Evolutionary conservation across 805 yeast genomes (phyloP), one percentile per base, ranked within the genome.

Genomic region (Wickerhamiella sorbophila): DNA sequence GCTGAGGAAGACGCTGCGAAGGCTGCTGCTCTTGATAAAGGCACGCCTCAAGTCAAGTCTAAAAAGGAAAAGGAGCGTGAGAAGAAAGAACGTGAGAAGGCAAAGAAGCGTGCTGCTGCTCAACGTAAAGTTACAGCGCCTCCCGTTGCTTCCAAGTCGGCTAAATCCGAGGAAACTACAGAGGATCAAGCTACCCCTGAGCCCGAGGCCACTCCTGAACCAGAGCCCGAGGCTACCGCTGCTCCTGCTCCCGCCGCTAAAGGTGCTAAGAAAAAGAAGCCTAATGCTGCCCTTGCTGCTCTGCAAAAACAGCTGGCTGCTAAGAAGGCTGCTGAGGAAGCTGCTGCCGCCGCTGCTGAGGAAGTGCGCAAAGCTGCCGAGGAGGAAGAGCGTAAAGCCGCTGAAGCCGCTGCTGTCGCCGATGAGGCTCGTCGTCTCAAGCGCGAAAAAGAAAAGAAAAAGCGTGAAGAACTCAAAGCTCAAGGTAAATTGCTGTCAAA

Each of bases 31-130:
- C 64, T 66, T 46, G 59, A 61, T 40, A 24, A 24, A 24, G 63
- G 58, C 26, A 85, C 74, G 24, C 85, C 88, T 38, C 72, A 75
- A 49, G 69, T 86, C 57, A 85, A 87, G 63, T 75, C 88, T 44
- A 91, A 88, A 73, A 86, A 88, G 65, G 97, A 88, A 66, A 87
- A 79, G 67, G 94, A 91, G 63, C 84, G 83, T 75, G 94, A 88
- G 62, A 95, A 87, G 56, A 66, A 65, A 52, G 69, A 65, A 56
- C 61, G 65, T 31, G 69, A 65, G 48, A 88, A 88, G 70, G 83
- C 79, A 53, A 72, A 77, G 62, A 88, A 88, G 79, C 86, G 84
- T 66, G 94, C 84, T 53, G 74, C 77, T 46, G 94, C 95, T 35
- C 81, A 77, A 42, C 79, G 76, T 64, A 86, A 85, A 74, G 86